Conservation (phyloP, 148 eudicot species). For the Diospyros lotus region DNA sequence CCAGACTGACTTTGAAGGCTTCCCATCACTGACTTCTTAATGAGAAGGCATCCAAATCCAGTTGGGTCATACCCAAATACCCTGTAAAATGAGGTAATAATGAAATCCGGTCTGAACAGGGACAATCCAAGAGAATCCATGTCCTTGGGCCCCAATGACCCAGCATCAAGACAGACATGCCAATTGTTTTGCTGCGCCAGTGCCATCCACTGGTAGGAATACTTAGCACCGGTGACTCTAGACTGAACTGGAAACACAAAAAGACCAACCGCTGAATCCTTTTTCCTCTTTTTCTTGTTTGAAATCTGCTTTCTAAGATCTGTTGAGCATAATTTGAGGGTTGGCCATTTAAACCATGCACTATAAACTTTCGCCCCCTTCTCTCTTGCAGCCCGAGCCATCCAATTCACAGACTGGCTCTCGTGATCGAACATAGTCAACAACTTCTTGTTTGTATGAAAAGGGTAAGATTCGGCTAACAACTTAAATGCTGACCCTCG, state of each 20-base stretch:
- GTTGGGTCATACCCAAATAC: slow-evolving; percentile 93
- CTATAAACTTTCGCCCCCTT: slow-evolving; percentile 91
- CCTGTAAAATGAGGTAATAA: slow-evolving; percentile 84
- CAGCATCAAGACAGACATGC: slow-evolving; percentile 96
- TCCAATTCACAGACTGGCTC: slow-evolving; percentile 96
- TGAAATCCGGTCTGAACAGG: slow-evolving; percentile 86
- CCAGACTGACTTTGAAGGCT: slow-evolving; percentile 89
- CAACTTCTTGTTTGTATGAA: slow-evolving; percentile 82
- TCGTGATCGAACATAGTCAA: slow-evolving; percentile 98
- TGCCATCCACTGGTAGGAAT: slow-evolving; percentile 99
- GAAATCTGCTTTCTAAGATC: slow-evolving; percentile 82
- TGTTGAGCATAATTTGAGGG: slow-evolving; percentile 81
- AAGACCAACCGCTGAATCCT: slow-evolving; percentile 78
- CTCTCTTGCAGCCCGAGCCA: slow-evolving; percentile 81
- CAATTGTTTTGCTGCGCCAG: slow-evolving; percentile 92
- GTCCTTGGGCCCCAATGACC: slow-evolving; percentile 91
- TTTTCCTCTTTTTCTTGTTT: slow-evolving; percentile 78
- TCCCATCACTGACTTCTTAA: slow-evolving; percentile 79
- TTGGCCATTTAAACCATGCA: slow-evolving; percentile 96
- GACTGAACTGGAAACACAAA: slow-evolving; percentile 97
- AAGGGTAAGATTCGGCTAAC: slow-evolving; percentile 93
- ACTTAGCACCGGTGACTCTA: slow-evolving; percentile 90
- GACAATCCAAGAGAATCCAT: slow-evolving; percentile 98
- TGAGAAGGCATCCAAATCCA: slow-evolving; percentile 96
- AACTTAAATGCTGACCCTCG: slow-evolving; percentile 93